A percentile compares a stretch with the other conserved stretches of the same genome.
These are phyloP conservation scores for Solanum chaucha DNA, from an alignment of 257 asterid genomes.

Conservation along the genomic window DNA sequence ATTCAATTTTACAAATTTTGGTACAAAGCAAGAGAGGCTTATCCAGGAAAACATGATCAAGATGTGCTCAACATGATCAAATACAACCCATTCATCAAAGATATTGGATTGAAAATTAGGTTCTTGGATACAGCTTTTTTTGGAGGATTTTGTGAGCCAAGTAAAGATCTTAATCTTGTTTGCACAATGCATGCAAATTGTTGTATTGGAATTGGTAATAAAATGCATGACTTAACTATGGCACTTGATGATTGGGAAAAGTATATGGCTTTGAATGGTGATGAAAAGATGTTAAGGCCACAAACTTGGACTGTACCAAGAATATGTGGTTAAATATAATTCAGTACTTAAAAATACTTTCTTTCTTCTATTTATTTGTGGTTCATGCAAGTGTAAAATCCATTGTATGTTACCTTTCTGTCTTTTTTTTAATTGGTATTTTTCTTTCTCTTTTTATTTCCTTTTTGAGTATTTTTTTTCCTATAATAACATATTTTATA, in stretches of 20 bases:
- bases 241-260: conserved; percentile 44
- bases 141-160: conserved; percentile 59
- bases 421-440: not conserved
- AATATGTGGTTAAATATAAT: conserved; percentile 13
- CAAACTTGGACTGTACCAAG: conserved; percentile 44
- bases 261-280: conserved; percentile 9
- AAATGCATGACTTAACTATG: conserved; percentile 43
- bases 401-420: not conserved
- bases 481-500: not conserved
- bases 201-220: conserved; percentile 41
- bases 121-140: conserved; percentile 39
- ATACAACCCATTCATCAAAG: conserved; percentile 10
- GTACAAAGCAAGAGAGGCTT: conserved; percentile 17
- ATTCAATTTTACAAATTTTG: conserved; percentile 45
- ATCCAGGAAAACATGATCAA: conserved; percentile 49
- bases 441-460: not conserved
- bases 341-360: not conserved
- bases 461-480: not conserved
- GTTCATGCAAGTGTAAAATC: not conserved
- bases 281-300: conserved; percentile 3
- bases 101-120: conserved; percentile 30
- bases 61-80: conserved; percentile 50
- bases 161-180: conserved; percentile 31
- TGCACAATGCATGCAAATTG: conserved; percentile 70
- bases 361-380: not conserved